phyloP scores from a whole-genome alignment of 192 early-diverging fungal genomes.

The Radiomyces spectabilis region DNA sequence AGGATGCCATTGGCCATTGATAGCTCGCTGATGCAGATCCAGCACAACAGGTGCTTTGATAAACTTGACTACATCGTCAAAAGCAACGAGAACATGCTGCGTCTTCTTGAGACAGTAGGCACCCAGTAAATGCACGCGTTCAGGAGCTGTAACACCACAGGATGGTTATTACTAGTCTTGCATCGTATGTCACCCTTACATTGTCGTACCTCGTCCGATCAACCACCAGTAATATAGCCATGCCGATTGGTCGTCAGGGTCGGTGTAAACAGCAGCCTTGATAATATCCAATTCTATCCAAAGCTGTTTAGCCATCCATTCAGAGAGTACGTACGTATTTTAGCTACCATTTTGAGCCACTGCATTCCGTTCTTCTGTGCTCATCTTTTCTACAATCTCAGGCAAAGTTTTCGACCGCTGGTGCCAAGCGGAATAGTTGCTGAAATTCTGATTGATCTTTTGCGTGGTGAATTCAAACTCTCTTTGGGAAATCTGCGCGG shows the following conservation, averaged over 20 bases:
- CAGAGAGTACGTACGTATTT: too few species aligned
- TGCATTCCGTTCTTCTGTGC: conserved; percentile 31
- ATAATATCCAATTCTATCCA: conserved; percentile 73
- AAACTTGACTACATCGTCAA: conserved; percentile 29
- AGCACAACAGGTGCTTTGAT: conserved; percentile 12
- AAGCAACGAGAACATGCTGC: conserved; percentile 20
- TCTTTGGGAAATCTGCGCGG: conserved; percentile 26
- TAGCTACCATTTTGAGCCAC: conserved; percentile 25
- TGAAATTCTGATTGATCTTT: conserved; percentile 91
- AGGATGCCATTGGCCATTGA: conserved; percentile 28
- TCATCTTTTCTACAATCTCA: conserved; percentile 34
- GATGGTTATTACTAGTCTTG: too few species aligned
- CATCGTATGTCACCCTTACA: too few species aligned
- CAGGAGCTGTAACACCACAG: conserved; percentile 7
- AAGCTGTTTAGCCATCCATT: too few species aligned
- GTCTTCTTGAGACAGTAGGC: conserved; percentile 12
- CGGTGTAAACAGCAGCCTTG: conserved; percentile 89
- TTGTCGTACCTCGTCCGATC: conserved; percentile 58
- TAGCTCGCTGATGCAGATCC: conserved; percentile 13
- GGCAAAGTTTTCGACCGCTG: conserved; percentile 79
- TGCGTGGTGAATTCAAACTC: conserved; percentile 87
- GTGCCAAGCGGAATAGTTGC: conserved; percentile 99
- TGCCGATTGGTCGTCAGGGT: conserved; percentile 93
- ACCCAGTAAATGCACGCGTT: conserved; percentile 24
- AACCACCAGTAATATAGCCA: conserved; percentile 98